Base-by-base conservation (phyloP, 1,139 yeast genomes). In the Lodderomyces metapsilosis region DNA sequence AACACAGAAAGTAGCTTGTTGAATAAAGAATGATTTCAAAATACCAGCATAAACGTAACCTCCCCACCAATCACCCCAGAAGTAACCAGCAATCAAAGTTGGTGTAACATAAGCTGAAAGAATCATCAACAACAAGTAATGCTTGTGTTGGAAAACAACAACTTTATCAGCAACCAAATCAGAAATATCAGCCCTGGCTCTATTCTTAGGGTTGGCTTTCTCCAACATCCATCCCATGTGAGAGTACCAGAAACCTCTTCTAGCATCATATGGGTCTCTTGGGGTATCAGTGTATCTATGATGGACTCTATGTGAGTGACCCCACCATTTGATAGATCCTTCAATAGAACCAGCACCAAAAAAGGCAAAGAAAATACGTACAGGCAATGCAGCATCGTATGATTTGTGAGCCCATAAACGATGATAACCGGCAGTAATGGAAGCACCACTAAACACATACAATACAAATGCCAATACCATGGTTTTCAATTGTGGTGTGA, bases 281-380 rank as follows among this genome's bases (percentile, higher is more conserved):
- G 82, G 76, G 37, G 98, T 92, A 69, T 92, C 98, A 12, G 98
- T 92, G 74, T 85, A 92, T 68, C 98, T 80, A 74, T 92, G 98
- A 71, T 92, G 98, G 50, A 94, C 80, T 74, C 98, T 83, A 73
- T 92, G 98, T 43, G 94, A 85, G 63, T 92, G 96, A 42, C 94
- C 83, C 98, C 98, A 92, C 98, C 98, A 94, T 70, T 92, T 89
- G 64, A 91, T 84, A 39, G 97, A 89, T 52, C 98, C 98, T 69
- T 92, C 95, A 45, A 88, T 89, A 44, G 97, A 88, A 43, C 96
- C 95, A 36, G 96, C 94, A 44, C 98, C 98, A 52, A 86, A 85
- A 37, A 88, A 69, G 35, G 96, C 95, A 56, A 76, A 84, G 54
- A 85, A 76, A 36, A 88, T 51, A 52, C 85, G 77, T 38, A 88